These are phyloP conservation scores for Serendipita vermifera DNA, from an alignment of 768 basidiomycete genomes.

Conservation along the genomic window DNA sequence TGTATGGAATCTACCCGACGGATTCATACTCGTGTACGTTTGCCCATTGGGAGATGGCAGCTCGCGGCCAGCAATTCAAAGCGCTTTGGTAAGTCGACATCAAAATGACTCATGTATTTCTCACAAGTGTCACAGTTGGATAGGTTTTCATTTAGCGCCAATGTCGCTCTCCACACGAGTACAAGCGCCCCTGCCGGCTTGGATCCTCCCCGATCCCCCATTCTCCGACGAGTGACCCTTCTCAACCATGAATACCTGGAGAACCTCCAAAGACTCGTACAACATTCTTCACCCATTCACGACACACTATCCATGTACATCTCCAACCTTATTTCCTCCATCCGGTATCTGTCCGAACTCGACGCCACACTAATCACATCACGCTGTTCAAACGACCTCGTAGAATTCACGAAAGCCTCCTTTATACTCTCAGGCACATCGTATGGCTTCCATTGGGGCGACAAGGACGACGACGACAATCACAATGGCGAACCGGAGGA, in stretches of 20 bases:
- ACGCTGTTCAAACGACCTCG: constrained; percentile 47
- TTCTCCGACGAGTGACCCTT: constrained; percentile 10
- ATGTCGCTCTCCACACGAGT: neutral
- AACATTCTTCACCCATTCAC: constrained; percentile 33
- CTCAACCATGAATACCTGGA: constrained; percentile 5
- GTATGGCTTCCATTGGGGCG: neutral
- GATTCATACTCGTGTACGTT: constrained; percentile 61
- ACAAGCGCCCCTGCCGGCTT: neutral
- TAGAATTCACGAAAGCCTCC: constrained; percentile 31
- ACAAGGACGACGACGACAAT: constrained; percentile 11
- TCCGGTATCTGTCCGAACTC: constrained; percentile 54
- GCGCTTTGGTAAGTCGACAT: constrained; percentile 42
- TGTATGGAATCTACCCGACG: constrained; percentile 47
- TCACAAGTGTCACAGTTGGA: constrained; percentile 41
- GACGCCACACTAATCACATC: constrained; percentile 57
- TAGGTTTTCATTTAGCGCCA: constrained; percentile 64
- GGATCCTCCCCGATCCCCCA: neutral
- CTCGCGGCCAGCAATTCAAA: constrained; percentile 54
- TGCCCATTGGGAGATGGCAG: constrained; percentile 44
- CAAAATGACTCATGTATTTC: neutral
- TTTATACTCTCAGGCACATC: neutral
- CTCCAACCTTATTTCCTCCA: constrained; percentile 59
- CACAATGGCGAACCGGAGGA: constrained; percentile 6
- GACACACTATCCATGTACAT: constrained; percentile 48
- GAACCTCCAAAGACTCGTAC: constrained; percentile 15